A percentile compares a stretch with the other conserved stretches of the same genome.
phyloP scores from a whole-genome alignment of 768 basidiomycete species.

The Amanita molliuscula region DNA sequence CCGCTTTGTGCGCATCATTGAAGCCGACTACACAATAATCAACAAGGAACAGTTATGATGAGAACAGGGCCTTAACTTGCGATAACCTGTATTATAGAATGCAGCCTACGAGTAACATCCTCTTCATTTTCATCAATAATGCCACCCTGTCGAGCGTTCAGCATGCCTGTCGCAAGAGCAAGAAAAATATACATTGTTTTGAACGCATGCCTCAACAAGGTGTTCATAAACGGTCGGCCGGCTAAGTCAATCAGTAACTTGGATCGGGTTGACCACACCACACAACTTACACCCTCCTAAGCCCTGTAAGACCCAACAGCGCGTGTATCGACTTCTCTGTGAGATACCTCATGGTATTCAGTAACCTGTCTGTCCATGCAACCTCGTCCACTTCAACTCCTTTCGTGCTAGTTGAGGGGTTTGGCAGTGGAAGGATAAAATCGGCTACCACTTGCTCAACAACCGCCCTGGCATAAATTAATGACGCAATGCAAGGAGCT shows the following conservation, averaged over 20 bases:
- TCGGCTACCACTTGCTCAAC: slow-evolving; percentile 63
- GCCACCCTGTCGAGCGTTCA: slow-evolving; percentile 52
- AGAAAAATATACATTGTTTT: slow-evolving; percentile 65
- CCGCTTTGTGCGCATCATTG: slow-evolving; percentile 62
- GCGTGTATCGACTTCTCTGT: slow-evolving; percentile 47
- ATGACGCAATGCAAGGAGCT: not conserved
- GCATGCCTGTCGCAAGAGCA: not conserved
- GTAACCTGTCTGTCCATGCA: slow-evolving; percentile 77
- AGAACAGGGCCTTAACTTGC: slow-evolving; percentile 35
- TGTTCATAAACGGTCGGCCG: slow-evolving; percentile 63
- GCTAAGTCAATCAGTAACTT: slow-evolving; percentile 21
- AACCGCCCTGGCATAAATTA: slow-evolving; percentile 27
- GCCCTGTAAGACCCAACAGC: slow-evolving; percentile 48
- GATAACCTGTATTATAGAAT: slow-evolving; percentile 42
- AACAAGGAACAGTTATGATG: not conserved
- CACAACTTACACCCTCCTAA: slow-evolving; percentile 50
- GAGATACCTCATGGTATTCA: slow-evolving; percentile 62
- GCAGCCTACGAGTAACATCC: slow-evolving; percentile 41
- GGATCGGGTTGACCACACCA: not conserved
- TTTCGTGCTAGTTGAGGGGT: slow-evolving; percentile 28
- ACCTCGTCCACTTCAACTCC: slow-evolving; percentile 60
- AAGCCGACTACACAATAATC: slow-evolving; percentile 31
- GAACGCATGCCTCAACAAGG: slow-evolving; percentile 64
- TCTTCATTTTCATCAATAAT: slow-evolving; percentile 82
- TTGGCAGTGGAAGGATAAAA: slow-evolving; percentile 76